phyloP scores from a whole-genome alignment of 495 filamentous ascomycete species.

The Halenospora varia region DNA sequence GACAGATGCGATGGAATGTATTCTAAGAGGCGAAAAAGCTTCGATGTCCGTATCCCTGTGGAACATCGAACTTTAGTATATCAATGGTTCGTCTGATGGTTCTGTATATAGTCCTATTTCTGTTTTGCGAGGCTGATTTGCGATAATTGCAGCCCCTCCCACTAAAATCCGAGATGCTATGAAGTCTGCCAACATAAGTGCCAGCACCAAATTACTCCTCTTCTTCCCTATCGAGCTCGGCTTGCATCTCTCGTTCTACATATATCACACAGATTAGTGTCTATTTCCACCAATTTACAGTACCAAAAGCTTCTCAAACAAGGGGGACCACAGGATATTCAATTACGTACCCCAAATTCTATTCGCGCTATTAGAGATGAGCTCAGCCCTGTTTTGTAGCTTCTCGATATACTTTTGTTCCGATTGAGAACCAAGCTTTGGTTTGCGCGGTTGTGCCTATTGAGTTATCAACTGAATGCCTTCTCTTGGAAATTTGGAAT shows the following conservation, averaged over 20 bases:
- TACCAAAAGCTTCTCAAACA: slow-evolving; percentile 24
- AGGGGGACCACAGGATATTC: too few relatives aligned
- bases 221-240: slow-evolving; percentile 40
- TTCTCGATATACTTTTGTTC: slow-evolving; percentile 61
- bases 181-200: too few relatives aligned
- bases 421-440: slow-evolving; percentile 53
- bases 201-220: too few relatives aligned
- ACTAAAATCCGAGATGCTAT: too few relatives aligned
- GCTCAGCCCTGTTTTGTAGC: slow-evolving; percentile 60
- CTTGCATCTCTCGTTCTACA: slow-evolving; percentile 45
- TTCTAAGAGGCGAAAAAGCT: too few relatives aligned
- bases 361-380: slow-evolving; percentile 67
- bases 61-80: too few relatives aligned
- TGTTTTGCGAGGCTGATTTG: too few relatives aligned
- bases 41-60: too few relatives aligned
- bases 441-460: slow-evolving; percentile 59
- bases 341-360: slow-evolving; percentile 73
- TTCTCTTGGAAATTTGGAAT: neutral
- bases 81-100: too few relatives aligned
- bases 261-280: slow-evolving; percentile 20
- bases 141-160: too few relatives aligned
- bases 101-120: too few relatives aligned
- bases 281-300: neutral
- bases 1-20: too few relatives aligned
- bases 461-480: neutral